Evolutionary conservation across 2,329 filamentous ascomycete genomes (phyloP).

Genomic region (Aspergillus calidoustus): DNA sequence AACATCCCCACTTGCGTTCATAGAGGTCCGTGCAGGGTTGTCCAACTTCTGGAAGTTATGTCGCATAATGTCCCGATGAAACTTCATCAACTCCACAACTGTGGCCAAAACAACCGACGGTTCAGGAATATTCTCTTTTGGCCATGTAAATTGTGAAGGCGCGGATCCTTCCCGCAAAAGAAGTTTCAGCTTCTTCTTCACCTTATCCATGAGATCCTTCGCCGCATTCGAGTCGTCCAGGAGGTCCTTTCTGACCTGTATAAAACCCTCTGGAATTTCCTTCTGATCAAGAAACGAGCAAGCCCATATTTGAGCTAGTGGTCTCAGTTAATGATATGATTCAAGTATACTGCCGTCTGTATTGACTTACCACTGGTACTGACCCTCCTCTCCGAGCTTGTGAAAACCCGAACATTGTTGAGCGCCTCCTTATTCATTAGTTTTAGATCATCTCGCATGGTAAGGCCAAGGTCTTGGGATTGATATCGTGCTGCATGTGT

Average conservation of each 20-base stretch:
- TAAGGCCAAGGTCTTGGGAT: slow-evolving; percentile 90
- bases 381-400: slow-evolving; percentile 91
- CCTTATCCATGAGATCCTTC: slow-evolving; percentile 99
- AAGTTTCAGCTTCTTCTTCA: slow-evolving; percentile 98
- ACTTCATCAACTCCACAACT: slow-evolving; percentile 96
- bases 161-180: slow-evolving; percentile 90
- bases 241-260: slow-evolving; percentile 89
- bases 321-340: slow-evolving; percentile 18
- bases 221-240: slow-evolving; percentile 97
- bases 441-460: slow-evolving; percentile 92
- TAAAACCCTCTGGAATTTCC: slow-evolving; percentile 82
- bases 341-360: not conserved
- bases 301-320: slow-evolving; percentile 85
- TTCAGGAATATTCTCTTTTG: slow-evolving; percentile 85
- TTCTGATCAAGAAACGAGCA: slow-evolving; percentile 86
- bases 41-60: slow-evolving; percentile 86
- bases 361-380: slow-evolving; percentile 71
- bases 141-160: slow-evolving; percentile 97
- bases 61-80: slow-evolving; percentile 92
- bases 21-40: slow-evolving; percentile 45
- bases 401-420: slow-evolving; percentile 92
- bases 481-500: slow-evolving; percentile 97
- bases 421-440: slow-evolving; percentile 91
- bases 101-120: slow-evolving; percentile 89
- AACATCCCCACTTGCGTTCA: not conserved